Evolutionary conservation across 2,329 filamentous ascomycete species (phyloP).

Genomic region (Ophiostoma populinum): DNA sequence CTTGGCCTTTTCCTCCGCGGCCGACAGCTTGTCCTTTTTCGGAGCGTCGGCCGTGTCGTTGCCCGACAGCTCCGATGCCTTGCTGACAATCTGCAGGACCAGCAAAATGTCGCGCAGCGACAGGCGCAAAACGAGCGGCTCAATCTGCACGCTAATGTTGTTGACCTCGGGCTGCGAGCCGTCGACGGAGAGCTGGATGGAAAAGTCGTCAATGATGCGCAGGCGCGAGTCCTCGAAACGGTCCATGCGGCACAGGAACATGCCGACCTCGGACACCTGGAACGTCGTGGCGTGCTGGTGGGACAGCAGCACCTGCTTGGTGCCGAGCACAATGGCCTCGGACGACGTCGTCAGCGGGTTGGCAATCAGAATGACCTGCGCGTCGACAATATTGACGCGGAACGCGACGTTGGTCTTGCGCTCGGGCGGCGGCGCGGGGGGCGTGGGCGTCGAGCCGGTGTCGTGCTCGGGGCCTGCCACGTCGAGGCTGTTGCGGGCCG

Average conservation of each 20-base stretch:
- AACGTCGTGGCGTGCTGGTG: conserved; percentile 89
- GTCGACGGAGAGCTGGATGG: conserved; percentile 77
- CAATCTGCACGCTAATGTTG: conserved; percentile 72
- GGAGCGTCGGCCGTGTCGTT: conserved; percentile 34
- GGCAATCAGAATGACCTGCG: conserved; percentile 89
- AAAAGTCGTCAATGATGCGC: conserved; percentile 93
- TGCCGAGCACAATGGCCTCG: conserved; percentile 87
- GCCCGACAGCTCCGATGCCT: conserved; percentile 67
- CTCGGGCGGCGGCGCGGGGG: too few relatives aligned
- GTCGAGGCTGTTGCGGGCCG: conserved; percentile 9
- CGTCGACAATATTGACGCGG: conserved; percentile 85
- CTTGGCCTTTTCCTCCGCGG: conserved; percentile 37
- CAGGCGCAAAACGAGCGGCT: conserved; percentile 77
- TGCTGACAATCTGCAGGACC: conserved; percentile 79
- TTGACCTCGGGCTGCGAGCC: conserved; percentile 43
- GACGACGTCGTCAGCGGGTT: conserved; percentile 81
- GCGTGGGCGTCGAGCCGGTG: too few relatives aligned
- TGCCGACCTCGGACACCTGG: conserved; percentile 84
- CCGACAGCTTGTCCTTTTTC: conserved; percentile 23
- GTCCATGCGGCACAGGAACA: conserved; percentile 99
- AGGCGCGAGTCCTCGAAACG: conserved; percentile 80
- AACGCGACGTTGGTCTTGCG: conserved; percentile 45
- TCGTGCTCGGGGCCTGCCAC: not conserved
- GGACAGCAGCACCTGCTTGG: conserved; percentile 81
- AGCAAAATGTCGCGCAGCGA: conserved; percentile 90